These are phyloP conservation scores for Dalechampia spathulata DNA, from an alignment of 441 rosid genomes.

Conservation along the genomic window DNA sequence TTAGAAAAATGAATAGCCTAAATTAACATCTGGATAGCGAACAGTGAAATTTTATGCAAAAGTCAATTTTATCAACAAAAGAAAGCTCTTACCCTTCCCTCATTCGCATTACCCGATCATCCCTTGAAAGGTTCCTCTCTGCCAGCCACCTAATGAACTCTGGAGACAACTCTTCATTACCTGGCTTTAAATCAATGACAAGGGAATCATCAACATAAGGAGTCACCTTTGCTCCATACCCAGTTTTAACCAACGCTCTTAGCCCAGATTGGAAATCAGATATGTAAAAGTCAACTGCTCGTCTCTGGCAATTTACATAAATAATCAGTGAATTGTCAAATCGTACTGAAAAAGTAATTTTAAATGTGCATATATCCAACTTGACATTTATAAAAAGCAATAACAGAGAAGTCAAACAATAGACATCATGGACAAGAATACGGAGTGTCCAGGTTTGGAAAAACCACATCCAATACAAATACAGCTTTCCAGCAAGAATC, in stretches of 20 bases:
- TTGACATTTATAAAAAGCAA: too few relatives aligned
- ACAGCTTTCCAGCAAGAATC: too few relatives aligned
- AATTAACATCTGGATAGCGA: too few relatives aligned
- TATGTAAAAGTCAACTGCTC: slow-evolving; percentile 96
- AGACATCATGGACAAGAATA: too few relatives aligned
- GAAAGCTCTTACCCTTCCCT: slow-evolving; percentile 64
- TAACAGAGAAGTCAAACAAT: too few relatives aligned
- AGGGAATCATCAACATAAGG: slow-evolving; percentile 73
- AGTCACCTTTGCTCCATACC: slow-evolving; percentile 64
- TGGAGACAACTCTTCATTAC: slow-evolving; percentile 51
- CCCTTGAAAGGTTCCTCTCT: slow-evolving; percentile 64
- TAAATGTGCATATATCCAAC: neutral
- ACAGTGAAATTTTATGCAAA: too few relatives aligned
- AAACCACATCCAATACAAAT: too few relatives aligned
- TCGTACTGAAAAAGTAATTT: too few relatives aligned
- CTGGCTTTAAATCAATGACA: slow-evolving; percentile 49
- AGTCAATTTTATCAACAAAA: neutral
- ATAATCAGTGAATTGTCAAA: too few relatives aligned
- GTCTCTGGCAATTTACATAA: slow-evolving; percentile 52
- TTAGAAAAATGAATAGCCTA: too few relatives aligned
- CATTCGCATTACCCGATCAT: slow-evolving; percentile 62
- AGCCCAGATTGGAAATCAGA: slow-evolving; percentile 99
- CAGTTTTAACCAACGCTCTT: slow-evolving; percentile 80
- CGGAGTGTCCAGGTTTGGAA: too few relatives aligned
- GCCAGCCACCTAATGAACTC: slow-evolving; percentile 69